Conservation (phyloP, 805 yeast species). For the Lipomyces chichibuensis region DNA sequence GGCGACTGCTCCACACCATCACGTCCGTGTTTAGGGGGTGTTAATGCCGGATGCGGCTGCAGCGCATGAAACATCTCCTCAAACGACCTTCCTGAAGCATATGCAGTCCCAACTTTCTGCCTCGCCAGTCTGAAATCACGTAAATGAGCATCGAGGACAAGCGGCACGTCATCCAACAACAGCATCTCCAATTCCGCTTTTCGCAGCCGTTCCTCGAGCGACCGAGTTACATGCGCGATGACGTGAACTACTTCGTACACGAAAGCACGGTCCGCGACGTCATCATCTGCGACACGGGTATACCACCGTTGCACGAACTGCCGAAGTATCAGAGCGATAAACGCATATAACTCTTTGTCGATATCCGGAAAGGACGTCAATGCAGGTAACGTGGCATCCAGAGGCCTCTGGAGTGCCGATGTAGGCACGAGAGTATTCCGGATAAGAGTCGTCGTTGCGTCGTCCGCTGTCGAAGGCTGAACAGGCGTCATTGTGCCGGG, state of each 20-base stretch:
- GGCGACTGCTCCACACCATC: conserved; percentile 2
- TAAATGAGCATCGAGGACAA: conserved; percentile 49
- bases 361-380: conserved; percentile 41
- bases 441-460: conserved; percentile 29
- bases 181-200: conserved; percentile 46
- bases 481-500: neutral
- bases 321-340: conserved; percentile 52
- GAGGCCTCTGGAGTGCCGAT: conserved; percentile 25
- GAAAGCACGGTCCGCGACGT: conserved; percentile 48
- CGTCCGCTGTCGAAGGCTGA: conserved; percentile 15
- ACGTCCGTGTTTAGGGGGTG: conserved; percentile 13
- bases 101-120: conserved; percentile 41
- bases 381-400: conserved; percentile 30
- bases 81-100: conserved; percentile 43
- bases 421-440: conserved; percentile 34
- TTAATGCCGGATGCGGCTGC: conserved; percentile 47
- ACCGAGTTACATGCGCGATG: conserved; percentile 48
- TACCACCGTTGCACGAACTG: conserved; percentile 57
- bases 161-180: conserved; percentile 53
- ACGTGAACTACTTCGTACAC: conserved; percentile 48
- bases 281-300: conserved; percentile 43
- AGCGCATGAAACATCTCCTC: conserved; percentile 45
- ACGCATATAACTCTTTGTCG: conserved; percentile 52
- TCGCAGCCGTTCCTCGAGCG: conserved; percentile 44
- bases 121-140: conserved; percentile 41